Base-by-base conservation (phyloP, 768 basidiomycete species). In the Boletus insuetus region DNA sequence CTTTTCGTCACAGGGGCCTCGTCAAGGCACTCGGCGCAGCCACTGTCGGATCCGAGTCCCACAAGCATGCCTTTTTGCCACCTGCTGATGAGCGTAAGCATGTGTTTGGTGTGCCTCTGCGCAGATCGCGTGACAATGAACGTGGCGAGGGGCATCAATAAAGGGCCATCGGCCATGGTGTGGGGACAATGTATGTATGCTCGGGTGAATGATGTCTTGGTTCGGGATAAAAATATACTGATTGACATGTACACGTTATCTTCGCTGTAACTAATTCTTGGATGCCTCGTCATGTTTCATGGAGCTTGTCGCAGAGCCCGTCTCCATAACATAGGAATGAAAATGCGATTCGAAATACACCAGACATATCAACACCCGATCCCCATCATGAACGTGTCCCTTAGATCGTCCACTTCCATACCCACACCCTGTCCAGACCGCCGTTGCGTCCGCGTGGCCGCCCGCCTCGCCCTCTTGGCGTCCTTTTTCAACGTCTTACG, bases 401-500 rank as follows among this genome's bases (percentile, higher is more conserved):
- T 46, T 43, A 65, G 12, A 10, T 37, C 55, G n/a, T 64, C 64
- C 16, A 39, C 51, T 32, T 73, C 72, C 76, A 77, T 74, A 6
- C 66, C 62, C 16, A 13, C 48, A 4, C 41, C 31, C 12, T 54
- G 55, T 38, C 49, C 38, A 20, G 51, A 41, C 19, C 35, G 45
- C 40, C 38, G 51, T 4, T 51, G 53, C 37, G 53, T 39, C 49
- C 71, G 69, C 35, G 74, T 75, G 39, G 76, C 78, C 6, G 79
- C 78, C 66, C 82, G 83, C 62, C 82, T 75, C 37, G 79, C 82
- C 60, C 75, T 74, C 74, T 88, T 90, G 46, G 81, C 79, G 43
- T 84, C 85, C 64, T 73, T 79, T 73, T 88, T 89, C 62, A 89
- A 60, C 59, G 76, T 72, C 62, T 75, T 78, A 56, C 87, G 72